Evolutionary conservation across 257 asterid genomes (phyloP), one percentile per base, ranked within the genome.

Genomic region (Linaria vulgaris): DNA sequence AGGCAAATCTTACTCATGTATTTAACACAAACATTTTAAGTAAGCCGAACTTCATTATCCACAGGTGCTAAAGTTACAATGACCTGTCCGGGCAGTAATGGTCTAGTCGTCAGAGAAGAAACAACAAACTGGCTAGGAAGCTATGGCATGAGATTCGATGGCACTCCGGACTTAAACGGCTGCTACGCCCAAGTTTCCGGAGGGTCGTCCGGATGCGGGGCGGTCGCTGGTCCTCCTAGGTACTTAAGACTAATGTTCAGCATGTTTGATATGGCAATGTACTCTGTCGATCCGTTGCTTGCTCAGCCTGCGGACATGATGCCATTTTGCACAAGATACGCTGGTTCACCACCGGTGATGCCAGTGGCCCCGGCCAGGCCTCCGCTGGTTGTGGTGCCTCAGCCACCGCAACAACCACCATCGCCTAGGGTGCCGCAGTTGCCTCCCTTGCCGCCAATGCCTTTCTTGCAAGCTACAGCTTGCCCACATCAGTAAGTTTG

Each of bases 11-110:
- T n/a, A n/a, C n/a, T n/a, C n/a, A n/a, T n/a, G n/a, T 27, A 27
- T 27, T 27, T 27, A 27, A 27, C n/a, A 6, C 34, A 3, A 27
- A 27, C 6, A 6, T 27, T 27, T 6, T 27, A 27, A 27, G 34
- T 27, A 27, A 27, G 34, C 34, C 34, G 34, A 6, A 27, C 3
- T 3, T 27, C 34, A 27, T 27, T 24, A 13, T 6, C 1, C 71
- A 80, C 79, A 94, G 99, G 97, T 45, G 64, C 74, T 16, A 87
- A 84, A 34, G 95, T 94, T 66, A 57, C 82, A 9, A 69, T 94
- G 90, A 76, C 81, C 1, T 94, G 99, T 46, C 97, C 86, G 27
- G 88, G 83, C 34, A 81, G 76, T 20, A 85, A 88, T 20, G 99
- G 97, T 22, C 85, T 80, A 60, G 48, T 63, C 53, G 69, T 83